These are phyloP conservation scores for Phytophthora melonis DNA, from an alignment of 352 stramenopile genomes.

Conservation along the genomic window DNA sequence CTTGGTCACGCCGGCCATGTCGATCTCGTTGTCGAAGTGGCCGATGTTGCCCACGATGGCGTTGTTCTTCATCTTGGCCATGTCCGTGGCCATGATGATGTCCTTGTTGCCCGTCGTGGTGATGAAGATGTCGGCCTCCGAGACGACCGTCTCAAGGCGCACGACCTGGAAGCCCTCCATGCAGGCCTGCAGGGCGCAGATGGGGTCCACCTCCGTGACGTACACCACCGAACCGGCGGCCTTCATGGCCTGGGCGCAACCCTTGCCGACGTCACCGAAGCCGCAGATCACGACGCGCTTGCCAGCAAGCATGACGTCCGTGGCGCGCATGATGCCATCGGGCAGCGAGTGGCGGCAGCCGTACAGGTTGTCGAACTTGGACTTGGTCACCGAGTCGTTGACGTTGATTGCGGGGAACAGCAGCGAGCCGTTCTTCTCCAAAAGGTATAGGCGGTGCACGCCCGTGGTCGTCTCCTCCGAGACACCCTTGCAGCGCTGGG, in stretches of 20 bases:
- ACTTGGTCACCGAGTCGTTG: slow-evolving; percentile 99
- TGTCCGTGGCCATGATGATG: slow-evolving; percentile 97
- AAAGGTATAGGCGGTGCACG: slow-evolving; percentile 98
- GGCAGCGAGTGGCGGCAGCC: slow-evolving; percentile 99
- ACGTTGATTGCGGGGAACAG: slow-evolving; percentile 99
- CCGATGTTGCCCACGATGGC: slow-evolving; percentile 99
- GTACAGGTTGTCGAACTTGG: slow-evolving; percentile 99
- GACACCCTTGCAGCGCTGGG: slow-evolving; percentile 95
- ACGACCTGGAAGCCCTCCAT: slow-evolving; percentile 99
- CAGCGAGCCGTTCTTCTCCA: slow-evolving; percentile 96
- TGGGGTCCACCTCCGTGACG: slow-evolving; percentile 99
- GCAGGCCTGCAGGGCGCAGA: slow-evolving; percentile 98
- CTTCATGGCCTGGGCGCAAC: slow-evolving; percentile 98
- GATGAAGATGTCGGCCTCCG: slow-evolving; percentile 97
- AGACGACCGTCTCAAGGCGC: slow-evolving; percentile 93
- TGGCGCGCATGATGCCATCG: slow-evolving; percentile 99
- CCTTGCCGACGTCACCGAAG: slow-evolving; percentile 99
- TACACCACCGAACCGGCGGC: slow-evolving; percentile 96
- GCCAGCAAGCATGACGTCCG: slow-evolving; percentile 98
- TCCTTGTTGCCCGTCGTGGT: slow-evolving; percentile 99
- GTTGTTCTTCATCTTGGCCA: slow-evolving; percentile 99
- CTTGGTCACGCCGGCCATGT: slow-evolving; percentile 95
- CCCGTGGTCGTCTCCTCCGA: slow-evolving; percentile 99
- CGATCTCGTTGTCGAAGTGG: slow-evolving; percentile 99
- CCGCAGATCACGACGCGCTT: slow-evolving; percentile 98